Conservation (phyloP, 202 grass and related monocot species). For the Sporobolus alterniflorus region DNA sequence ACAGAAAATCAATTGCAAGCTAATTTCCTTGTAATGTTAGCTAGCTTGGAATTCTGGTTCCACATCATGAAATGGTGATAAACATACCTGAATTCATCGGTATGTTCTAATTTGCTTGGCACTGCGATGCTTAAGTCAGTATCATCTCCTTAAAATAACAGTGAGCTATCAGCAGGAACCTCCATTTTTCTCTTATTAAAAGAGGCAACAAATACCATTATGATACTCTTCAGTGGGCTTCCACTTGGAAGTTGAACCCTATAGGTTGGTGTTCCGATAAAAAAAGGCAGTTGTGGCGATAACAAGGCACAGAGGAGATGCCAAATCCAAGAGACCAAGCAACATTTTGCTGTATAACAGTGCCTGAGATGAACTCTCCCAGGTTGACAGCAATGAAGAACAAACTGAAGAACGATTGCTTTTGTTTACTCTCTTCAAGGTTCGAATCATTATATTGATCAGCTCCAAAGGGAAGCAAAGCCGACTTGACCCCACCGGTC, state of each 20-base stretch:
- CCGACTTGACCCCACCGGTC: slow-evolving; percentile 79
- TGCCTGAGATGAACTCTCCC: slow-evolving; percentile 79
- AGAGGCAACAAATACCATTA: slow-evolving; percentile 63
- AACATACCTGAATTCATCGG: slow-evolving; percentile 74
- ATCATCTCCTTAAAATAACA: slow-evolving; percentile 68
- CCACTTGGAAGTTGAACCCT: slow-evolving; percentile 76
- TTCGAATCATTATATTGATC: slow-evolving; percentile 89
- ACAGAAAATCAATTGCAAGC: neutral
- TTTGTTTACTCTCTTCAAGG: slow-evolving; percentile 62
- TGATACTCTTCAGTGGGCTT: slow-evolving; percentile 81
- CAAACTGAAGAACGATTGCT: slow-evolving; percentile 82
- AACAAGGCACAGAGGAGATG: slow-evolving; percentile 68
- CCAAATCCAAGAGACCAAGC: slow-evolving; percentile 87
- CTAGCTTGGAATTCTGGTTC: neutral
- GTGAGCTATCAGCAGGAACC: slow-evolving; percentile 44
- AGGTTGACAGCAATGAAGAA: slow-evolving; percentile 81
- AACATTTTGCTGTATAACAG: slow-evolving; percentile 80
- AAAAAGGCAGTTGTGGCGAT: slow-evolving; percentile 63
- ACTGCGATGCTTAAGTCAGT: slow-evolving; percentile 2
- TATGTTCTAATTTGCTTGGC: slow-evolving; percentile 66
- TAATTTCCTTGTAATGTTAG: neutral
- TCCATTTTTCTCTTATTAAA: slow-evolving; percentile 77
- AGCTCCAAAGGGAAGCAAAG: slow-evolving; percentile 81
- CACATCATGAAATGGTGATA: neutral
- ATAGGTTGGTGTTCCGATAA: slow-evolving; percentile 74